Evolutionary conservation across 2,329 filamentous ascomycete genomes (phyloP).

Genomic region (Diaporthe nobilis): DNA sequence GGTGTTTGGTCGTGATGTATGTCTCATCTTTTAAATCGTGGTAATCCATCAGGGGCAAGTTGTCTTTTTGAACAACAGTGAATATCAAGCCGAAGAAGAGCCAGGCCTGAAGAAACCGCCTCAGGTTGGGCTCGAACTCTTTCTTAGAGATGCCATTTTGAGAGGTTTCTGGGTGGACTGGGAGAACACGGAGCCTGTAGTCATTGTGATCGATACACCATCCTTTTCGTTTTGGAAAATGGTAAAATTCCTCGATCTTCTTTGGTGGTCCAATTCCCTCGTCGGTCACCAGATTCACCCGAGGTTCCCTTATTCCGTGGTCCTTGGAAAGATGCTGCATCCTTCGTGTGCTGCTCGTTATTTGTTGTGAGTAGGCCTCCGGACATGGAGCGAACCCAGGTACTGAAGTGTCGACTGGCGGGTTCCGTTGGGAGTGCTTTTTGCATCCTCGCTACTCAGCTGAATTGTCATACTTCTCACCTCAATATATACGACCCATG

Average conservation of each 20-base stretch:
- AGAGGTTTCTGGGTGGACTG: not conserved
- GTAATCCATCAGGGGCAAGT: not conserved
- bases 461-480: not conserved
- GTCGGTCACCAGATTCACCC: not conserved
- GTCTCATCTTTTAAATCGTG: not conserved
- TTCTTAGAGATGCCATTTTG: not conserved
- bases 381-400: not conserved
- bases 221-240: not conserved
- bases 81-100: slow-evolving; percentile 5
- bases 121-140: not conserved
- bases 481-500: not conserved
- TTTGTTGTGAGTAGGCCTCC: not conserved
- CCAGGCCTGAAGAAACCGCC: not conserved
- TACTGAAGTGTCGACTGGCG: not conserved
- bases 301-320: not conserved
- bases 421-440: not conserved
- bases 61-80: not conserved
- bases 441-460: not conserved
- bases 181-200: not conserved
- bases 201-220: not conserved
- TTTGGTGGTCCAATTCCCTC: not conserved
- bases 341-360: not conserved
- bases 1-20: not conserved
- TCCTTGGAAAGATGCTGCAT: slow-evolving; percentile 3
- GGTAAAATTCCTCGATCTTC: not conserved